Evolutionary conservation across 2,329 filamentous ascomycete species (phyloP).

Genomic region (Zymoseptoria crescenta): DNA sequence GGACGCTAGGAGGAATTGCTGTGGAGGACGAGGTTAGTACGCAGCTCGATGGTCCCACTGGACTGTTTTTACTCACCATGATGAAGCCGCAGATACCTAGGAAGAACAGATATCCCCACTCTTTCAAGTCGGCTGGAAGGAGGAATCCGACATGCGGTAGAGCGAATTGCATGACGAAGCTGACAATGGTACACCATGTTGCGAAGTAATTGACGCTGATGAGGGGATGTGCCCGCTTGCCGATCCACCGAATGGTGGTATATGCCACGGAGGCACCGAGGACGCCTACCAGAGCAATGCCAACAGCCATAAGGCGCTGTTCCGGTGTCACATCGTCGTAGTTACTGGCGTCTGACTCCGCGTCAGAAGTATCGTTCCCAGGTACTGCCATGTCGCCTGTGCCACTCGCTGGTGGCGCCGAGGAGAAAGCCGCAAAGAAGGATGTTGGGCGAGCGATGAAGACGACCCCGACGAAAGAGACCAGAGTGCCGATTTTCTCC

Average conservation of each 20-base stretch:
- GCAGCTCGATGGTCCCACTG: neutral
- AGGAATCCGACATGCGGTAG: conserved; percentile 51
- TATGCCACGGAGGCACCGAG: conserved; percentile 67
- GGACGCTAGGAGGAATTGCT: conserved; percentile 74
- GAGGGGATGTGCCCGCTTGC: conserved; percentile 70
- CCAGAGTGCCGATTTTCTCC: conserved; percentile 66
- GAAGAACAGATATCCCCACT: conserved; percentile 62
- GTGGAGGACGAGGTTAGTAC: conserved; percentile 1
- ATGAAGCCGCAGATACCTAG: conserved; percentile 69
- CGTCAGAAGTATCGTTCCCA: conserved; percentile 25
- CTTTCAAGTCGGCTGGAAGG: conserved; percentile 44
- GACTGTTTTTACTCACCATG: conserved; percentile 42
- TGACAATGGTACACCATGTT: conserved; percentile 61
- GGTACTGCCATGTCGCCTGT: conserved; percentile 23
- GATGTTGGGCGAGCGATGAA: conserved; percentile 68
- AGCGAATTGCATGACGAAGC: conserved; percentile 49
- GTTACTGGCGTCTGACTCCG: conserved; percentile 25
- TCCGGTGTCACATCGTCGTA: conserved; percentile 47
- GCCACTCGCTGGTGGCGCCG: conserved; percentile 29
- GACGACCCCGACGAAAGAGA: conserved; percentile 72
- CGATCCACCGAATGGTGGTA: conserved; percentile 70
- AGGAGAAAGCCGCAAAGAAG: conserved; percentile 39
- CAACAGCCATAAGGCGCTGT: conserved; percentile 62
- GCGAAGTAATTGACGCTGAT: conserved; percentile 82
- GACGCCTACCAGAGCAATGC: conserved; percentile 67